Evolutionary conservation across 2,329 filamentous ascomycete species (phyloP), one percentile per base, ranked within the genome.

Genomic region (Cladophialophora yegresii): DNA sequence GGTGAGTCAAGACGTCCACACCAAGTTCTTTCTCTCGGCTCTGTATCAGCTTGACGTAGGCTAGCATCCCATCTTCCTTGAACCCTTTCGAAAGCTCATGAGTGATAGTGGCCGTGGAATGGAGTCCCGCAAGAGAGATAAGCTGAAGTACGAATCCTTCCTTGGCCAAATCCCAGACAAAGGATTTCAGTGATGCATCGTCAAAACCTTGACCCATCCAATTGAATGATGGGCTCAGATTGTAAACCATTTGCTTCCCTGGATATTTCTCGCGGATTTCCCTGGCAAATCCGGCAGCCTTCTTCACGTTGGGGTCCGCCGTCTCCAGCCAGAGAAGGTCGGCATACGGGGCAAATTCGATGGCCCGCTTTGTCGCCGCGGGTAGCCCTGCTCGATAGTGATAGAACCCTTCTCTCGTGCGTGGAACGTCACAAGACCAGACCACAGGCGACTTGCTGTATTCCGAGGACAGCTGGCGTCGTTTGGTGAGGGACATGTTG

Each of bases 311-410:
- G 23, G 95, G 93, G 71, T 95, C 90, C 55, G 91, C 93, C 0
- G 95, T 98, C 81, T 99, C 95, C 54, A 98, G 91, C 95, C 95
- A 99, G 12, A 98, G 84, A 20, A 99, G 88, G 76, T 99, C 95
- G 1, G 95, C 92, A 74, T 91, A 97, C 0, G 93, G 93, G 0
- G 88, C 92, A 73, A 96, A 98, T 55, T 90, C 91, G 66, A 96
- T 88, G 1, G 93, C 93, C 61, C 95, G 90, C 82, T 98, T 98
- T 43, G 92, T 96, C 0, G 95, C 93, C 0, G 93, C 91, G 6
- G 83, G 79, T 81, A 96, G 89, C 70, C 75, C 75, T 23, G 75
- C 75, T 12, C 70, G 84, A 83, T 92, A 96, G 77, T 96, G 92
- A 80, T 96, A 96, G 82, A 88, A 93, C 40, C 95, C 95, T 78